A percentile compares a stretch with the other conserved stretches of the same genome.
phyloP scores from a whole-genome alignment of 1,284 basidiomycete genomes.

The Agroathelia rolfsii region DNA sequence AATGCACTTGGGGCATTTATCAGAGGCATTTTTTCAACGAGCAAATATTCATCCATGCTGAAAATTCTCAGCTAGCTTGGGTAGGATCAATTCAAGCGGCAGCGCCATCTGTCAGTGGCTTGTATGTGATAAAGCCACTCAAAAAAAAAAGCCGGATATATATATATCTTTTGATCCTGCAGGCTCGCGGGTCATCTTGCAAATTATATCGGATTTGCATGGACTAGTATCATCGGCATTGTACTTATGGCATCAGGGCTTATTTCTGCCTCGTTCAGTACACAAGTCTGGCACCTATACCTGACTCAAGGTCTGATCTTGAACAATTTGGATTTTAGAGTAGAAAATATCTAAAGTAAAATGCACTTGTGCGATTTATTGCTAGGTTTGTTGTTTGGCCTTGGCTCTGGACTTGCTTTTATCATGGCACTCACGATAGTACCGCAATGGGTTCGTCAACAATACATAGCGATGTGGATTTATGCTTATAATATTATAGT shows the following conservation, averaged over 20 bases:
- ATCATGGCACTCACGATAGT: constrained; percentile 7
- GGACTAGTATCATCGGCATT: constrained; percentile 6
- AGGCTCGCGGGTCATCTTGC: constrained; percentile 7
- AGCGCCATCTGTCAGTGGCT: constrained; percentile 6
- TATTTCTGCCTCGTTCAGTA: constrained; percentile 8
- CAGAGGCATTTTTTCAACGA: constrained; percentile 7
- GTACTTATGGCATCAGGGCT: constrained; percentile 6
- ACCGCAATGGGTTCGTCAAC: constrained; percentile 7
- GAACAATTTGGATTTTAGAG: too few species aligned
- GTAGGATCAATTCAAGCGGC: constrained; percentile 9
- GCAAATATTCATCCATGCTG: constrained; percentile 2
- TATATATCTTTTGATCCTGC: not conserved
- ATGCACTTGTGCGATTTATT: not conserved
- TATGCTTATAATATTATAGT: too few species aligned
- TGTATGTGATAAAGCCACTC: constrained; percentile 4
- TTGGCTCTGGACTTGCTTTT: constrained; percentile 8
- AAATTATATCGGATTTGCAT: constrained; percentile 4
- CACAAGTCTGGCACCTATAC: constrained; percentile 8
- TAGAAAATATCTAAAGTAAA: too few species aligned
- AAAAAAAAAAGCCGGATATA: too few species aligned
- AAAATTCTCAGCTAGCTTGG: constrained; percentile 8
- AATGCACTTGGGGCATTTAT: constrained; percentile 9
- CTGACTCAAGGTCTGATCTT: constrained; percentile 10
- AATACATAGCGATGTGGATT: too few species aligned
- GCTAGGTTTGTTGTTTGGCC: constrained; percentile 7